Base-by-base conservation (phyloP, 1,139 yeast species). In the Nakaseomyces bracarensis region DNA sequence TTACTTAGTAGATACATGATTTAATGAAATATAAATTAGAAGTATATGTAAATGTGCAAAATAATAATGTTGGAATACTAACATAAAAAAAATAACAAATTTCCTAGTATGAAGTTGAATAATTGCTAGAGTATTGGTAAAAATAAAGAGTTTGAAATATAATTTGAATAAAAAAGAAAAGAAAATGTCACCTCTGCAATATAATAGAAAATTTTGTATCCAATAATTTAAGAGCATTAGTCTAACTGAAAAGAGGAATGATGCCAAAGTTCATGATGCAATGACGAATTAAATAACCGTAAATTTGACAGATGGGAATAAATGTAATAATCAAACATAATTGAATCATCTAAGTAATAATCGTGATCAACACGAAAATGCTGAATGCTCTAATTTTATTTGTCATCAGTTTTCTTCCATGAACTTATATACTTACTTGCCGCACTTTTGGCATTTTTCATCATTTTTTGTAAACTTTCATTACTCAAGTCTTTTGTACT, bases 351-450 rank as follows among this genome's bases (percentile, higher is more conserved):
- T n/a, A n/a, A n/a, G n/a, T n/a, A n/a, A n/a, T n/a, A n/a, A n/a
- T n/a, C n/a, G 34, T 30, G 22, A 30, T 30, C 22, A 11, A 11
- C 34, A 30, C 13, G n/a, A 15, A 6, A 28, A 19, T 30, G 10
- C n/a, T 11, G 25, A 22, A 10, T 18, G 22, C 11, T 19, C 22
- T 30, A 30, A 18, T 19, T 30, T 16, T 10, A 26, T 20, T 15
- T 33, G 11, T 33, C 26, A 7, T 33, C 36, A 5, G 36, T n/a
- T 33, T 21, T 33, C 9, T 33, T 33, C 56, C 56, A 52, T 23
- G 56, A 49, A 41, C 50, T 52, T 34, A 52, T 44, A 41, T 51
- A 52, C 39, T 52, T 52, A 26, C 47, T 52, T 27, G 56, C 55
- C 35, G 51, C 46, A 26, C 49, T 53, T 28, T 49, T 49, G n/a